These are phyloP conservation scores for Pythium insidiosum DNA, from an alignment of 352 stramenopile genomes.

Conservation along the genomic window DNA sequence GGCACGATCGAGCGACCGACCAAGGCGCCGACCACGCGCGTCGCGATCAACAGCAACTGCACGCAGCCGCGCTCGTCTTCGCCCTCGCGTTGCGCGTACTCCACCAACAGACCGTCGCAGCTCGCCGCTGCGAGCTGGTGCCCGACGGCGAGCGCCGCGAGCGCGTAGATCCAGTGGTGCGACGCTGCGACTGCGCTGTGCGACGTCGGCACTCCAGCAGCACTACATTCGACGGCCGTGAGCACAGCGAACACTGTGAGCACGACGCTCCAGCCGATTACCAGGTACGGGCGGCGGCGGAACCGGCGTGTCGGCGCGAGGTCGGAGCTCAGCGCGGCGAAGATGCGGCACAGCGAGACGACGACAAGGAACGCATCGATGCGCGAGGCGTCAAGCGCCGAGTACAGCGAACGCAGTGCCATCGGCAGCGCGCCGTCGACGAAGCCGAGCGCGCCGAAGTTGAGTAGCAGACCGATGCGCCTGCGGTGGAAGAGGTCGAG, in stretches of 20 bases:
- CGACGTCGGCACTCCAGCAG: no score
- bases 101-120: conserved; percentile 16
- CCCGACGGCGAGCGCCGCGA: conserved; percentile 1
- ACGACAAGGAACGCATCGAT: neutral
- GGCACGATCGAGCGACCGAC: conserved; percentile 1
- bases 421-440: conserved; percentile 8
- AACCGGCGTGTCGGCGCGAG: neutral
- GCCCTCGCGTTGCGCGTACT: conserved; percentile 17
- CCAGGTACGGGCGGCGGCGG: conserved; percentile 1
- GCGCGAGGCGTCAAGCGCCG: neutral
- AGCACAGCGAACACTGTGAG: neutral
- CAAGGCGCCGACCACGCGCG: conserved; percentile 7
- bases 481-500: conserved; percentile 6
- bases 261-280: conserved; percentile 1
- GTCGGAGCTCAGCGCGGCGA: conserved; percentile 2
- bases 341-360: neutral
- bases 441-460: conserved; percentile 7
- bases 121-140: conserved; percentile 5
- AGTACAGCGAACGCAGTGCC: neutral
- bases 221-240: neutral
- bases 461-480: conserved; percentile 8
- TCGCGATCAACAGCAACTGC: conserved; percentile 10
- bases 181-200: neutral
- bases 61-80: conserved; percentile 7
- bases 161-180: neutral